Evolutionary conservation across 768 basidiomycete species (phyloP), one percentile per base, ranked within the genome.

Genomic region (Rhizopogon sp.): DNA sequence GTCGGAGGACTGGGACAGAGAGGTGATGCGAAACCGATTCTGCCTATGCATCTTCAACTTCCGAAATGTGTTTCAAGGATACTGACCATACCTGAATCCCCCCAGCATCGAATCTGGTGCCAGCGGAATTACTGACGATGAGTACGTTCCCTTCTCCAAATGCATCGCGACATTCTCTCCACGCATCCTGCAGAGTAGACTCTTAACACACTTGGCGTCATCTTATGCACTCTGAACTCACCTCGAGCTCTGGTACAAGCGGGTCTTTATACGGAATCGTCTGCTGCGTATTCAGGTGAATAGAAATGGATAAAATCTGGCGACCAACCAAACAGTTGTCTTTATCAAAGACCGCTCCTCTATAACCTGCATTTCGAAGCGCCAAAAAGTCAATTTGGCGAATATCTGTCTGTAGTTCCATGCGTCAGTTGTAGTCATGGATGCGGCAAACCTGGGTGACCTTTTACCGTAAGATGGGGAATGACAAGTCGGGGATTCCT

Each of bases 271-370:
- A 72, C 0, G 96, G 96, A 33, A 84, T 66, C 2, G 96, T 96
- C 96, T 97, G 46, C 25, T 22, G 3, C 8, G 3, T 25, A 25
- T 55, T 51, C 10, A 63, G 9, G 20, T 11, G 25, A 17, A 31
- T n/a, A 6, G 3, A 47, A 3, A 49, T 9, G 1, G 35, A 14
- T 33, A 14, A 29, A 25, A 41, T n/a, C 2, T 46, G 46, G 5
- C 16, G 3, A 73, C 87, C 29, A 59, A 92, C 96, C 60, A 98
- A 72, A 65, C 96, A 98, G 63, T 99, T 98, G 66, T 99, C 96
- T 72, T 98, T 98, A 79, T 98, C 96, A 61, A 98, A 88, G 1
- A 99, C 84, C 3, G 88, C 90, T n/a, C 90, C 93, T 44, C 84
- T 81, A 66, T 92, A 94, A 5, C 95, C 93, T 7, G 85, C 82